Percentiles rank a stretch among this genome's conserved stretches.
phyloP scores from a whole-genome alignment of 2,329 filamentous ascomycete species.

The Diaporthe sp. region DNA sequence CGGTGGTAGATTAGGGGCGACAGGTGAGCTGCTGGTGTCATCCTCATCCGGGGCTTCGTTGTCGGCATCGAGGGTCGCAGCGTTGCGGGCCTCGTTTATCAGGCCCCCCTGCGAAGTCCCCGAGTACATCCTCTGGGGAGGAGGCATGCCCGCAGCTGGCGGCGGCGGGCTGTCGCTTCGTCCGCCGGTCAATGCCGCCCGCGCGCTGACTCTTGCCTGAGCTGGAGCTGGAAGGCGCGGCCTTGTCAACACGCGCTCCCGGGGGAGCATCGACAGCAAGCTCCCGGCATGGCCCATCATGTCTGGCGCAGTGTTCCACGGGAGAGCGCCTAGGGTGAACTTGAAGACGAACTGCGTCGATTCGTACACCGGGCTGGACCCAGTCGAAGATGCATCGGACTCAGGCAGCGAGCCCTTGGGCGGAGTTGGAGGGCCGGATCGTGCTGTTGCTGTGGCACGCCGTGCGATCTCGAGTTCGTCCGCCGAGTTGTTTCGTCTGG shows the following conservation, averaged over 20 bases:
- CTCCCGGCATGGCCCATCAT: slow-evolving; percentile 48
- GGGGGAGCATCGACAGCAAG: slow-evolving; percentile 63
- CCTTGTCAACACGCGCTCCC: slow-evolving; percentile 71
- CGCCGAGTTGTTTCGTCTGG: slow-evolving; percentile 41
- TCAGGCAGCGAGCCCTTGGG: slow-evolving; percentile 44
- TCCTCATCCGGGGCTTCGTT: slow-evolving; percentile 35
- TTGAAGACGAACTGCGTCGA: slow-evolving; percentile 75
- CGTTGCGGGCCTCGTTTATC: slow-evolving; percentile 62
- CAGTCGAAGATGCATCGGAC: slow-evolving; percentile 64
- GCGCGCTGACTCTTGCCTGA: slow-evolving; percentile 67
- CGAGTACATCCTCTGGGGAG: slow-evolving; percentile 59
- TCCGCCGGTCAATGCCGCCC: slow-evolving; percentile 39
- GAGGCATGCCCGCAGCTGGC: slow-evolving; percentile 51
- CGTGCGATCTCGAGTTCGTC: slow-evolving; percentile 61
- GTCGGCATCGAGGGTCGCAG: slow-evolving; percentile 45
- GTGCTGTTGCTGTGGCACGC: slow-evolving; percentile 60
- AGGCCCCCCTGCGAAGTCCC: slow-evolving; percentile 58
- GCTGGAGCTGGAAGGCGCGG: slow-evolving; percentile 78
- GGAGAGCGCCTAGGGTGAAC: slow-evolving; percentile 71
- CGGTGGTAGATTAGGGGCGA: slow-evolving; percentile 37
- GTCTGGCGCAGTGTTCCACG: slow-evolving; percentile 40
- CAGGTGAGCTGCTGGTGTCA: slow-evolving; percentile 30
- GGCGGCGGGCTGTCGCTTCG: slow-evolving; percentile 52
- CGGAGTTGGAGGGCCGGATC: slow-evolving; percentile 48
- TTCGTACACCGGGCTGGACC: slow-evolving; percentile 65